These are phyloP conservation scores for Botryococcus braunii DNA, from an alignment of 163 green algal genomes.

Conservation along the genomic window DNA sequence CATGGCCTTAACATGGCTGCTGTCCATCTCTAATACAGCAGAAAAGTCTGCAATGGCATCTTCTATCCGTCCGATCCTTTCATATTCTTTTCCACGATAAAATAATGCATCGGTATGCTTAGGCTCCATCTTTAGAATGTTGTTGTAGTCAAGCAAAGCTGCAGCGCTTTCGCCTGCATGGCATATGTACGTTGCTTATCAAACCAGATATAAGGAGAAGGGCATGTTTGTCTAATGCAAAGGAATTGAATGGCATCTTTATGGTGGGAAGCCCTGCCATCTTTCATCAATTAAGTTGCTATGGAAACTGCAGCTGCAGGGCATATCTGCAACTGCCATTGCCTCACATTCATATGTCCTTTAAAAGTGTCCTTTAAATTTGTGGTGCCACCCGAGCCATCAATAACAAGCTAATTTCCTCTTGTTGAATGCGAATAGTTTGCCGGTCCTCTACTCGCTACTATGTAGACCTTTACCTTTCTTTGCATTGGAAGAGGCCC, in stretches of 20 bases:
- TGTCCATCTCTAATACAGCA: slow-evolving; percentile 47
- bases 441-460: not conserved
- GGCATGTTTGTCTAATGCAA: not conserved
- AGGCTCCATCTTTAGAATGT: slow-evolving; percentile 42
- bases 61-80: slow-evolving; percentile 46
- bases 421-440: not conserved
- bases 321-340: not conserved
- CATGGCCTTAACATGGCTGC: slow-evolving; percentile 56
- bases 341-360: not conserved
- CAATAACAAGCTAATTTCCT: not conserved
- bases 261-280: not conserved
- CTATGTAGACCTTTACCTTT: slow-evolving; percentile 18
- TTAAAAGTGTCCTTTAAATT: not conserved
- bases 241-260: not conserved
- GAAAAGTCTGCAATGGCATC: slow-evolving; percentile 54
- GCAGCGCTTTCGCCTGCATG: not conserved
- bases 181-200: not conserved
- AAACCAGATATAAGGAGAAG: not conserved
- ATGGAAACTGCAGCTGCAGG: not conserved
- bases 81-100: slow-evolving; percentile 45
- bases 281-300: not conserved
- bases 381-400: not conserved
- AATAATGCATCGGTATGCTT: slow-evolving; percentile 51
- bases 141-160: slow-evolving; percentile 39
- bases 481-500: slow-evolving; percentile 37